Evolutionary conservation across 306 rosid species (phyloP), one percentile per base, ranked within the genome.

Genomic region (Biancaea sappan): DNA sequence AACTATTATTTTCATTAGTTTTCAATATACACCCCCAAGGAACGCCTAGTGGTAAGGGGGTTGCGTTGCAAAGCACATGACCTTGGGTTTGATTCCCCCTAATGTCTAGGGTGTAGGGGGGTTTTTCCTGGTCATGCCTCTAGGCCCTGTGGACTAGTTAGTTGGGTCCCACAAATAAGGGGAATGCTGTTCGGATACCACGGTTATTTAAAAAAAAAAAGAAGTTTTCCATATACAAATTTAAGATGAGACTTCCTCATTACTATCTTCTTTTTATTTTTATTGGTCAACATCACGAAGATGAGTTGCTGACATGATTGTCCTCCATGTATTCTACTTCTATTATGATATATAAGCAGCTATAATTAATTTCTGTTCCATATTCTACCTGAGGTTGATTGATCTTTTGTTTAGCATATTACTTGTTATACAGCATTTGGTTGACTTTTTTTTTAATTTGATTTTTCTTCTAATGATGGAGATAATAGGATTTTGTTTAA

Each of bases 381-480:
- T 67, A 57, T 67, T 59, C 31, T 58, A 5, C 26, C 50, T n/a
- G 71, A 38, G 66, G 66, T 38, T 69, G 62, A 12, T 43, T 29
- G 25, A 54, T 44, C 24, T 34, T 66, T 58, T 80, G 51, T 41
- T 73, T 60, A 61, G 47, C 60, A 18, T 69, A 52, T 61, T 67
- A 65, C 73, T 72, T 34, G 48, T 50, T 40, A 59, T 67, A 12
- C 43, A 14, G 22, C 15, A 22, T 69, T 7, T 21, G 12, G 51
- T 16, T 63, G 21, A 1, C 9, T 38, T 38, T 14, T 19, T 1
- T 5, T 63, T 63, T 63, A 5, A 21, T 37, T 24, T 56, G 4
- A 2, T 46, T 46, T 16, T 46, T 46, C 18, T 4, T 13, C 13
- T 3, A 56, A 31, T 56, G 37, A 26, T 56, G 31, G 29, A 7